A percentile compares a stretch with the other conserved stretches of the same genome.
phyloP scores from a whole-genome alignment of 768 basidiomycete species.

The Fistulinella prunicolor region DNA sequence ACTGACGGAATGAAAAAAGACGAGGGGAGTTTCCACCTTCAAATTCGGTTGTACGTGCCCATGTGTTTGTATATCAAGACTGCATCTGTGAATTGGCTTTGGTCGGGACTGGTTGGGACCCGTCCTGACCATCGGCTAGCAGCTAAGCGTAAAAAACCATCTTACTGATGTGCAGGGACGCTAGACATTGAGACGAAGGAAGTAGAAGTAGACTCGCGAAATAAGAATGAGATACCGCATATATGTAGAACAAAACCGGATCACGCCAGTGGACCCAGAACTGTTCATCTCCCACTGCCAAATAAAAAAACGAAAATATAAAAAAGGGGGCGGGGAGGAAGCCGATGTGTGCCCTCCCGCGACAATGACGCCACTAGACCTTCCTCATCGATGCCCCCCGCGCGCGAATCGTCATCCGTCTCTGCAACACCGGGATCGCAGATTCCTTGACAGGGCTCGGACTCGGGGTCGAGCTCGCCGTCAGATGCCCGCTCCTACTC shows the following conservation, averaged over 20 bases:
- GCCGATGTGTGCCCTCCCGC: too few relatives aligned
- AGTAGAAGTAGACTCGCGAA: neutral
- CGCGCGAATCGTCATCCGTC: slow-evolving; percentile 28
- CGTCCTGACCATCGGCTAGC: too few relatives aligned
- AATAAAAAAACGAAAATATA: neutral
- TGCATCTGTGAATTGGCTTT: too few relatives aligned
- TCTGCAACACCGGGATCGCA: slow-evolving; percentile 28
- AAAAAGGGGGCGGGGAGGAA: neutral
- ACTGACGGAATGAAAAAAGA: neutral
- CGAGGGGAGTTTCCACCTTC: neutral
- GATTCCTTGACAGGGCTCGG: slow-evolving; percentile 26
- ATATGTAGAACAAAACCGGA: neutral
- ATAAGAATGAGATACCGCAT: neutral
- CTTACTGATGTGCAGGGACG: too few relatives aligned
- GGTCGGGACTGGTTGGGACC: too few relatives aligned
- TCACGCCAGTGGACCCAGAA: too few relatives aligned
- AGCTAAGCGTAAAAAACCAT: too few relatives aligned
- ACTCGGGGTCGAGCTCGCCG: slow-evolving; percentile 10
- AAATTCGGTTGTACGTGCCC: too few relatives aligned
- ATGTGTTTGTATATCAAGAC: too few relatives aligned
- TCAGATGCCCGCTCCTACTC: slow-evolving; percentile 11
- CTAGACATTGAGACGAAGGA: too few relatives aligned
- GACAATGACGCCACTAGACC: too few relatives aligned
- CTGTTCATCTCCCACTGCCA: too few relatives aligned
- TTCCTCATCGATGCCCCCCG: slow-evolving; percentile 19